phyloP scores from a whole-genome alignment of 306 rosid genomes.

The Lagenaria siceraria region DNA sequence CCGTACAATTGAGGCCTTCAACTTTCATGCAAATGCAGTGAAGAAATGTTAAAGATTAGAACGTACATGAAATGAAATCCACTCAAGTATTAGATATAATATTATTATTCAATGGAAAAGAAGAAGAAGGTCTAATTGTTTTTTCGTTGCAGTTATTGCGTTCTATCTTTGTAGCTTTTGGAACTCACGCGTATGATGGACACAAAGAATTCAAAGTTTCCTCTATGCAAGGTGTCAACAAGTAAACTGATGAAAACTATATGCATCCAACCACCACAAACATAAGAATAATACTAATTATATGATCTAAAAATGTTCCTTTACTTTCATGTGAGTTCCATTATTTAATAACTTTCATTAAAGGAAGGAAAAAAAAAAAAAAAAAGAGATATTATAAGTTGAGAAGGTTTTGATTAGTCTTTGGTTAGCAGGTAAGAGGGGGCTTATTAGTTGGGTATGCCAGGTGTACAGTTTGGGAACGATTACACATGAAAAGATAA shows the following conservation, averaged over 20 bases:
- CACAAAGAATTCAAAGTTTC: constrained; percentile 12
- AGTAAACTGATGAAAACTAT: constrained; percentile 19
- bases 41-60: too few species aligned
- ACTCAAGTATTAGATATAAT: not conserved
- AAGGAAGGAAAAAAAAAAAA: not conserved
- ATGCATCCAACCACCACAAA: constrained; percentile 22
- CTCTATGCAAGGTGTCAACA: constrained; percentile 25
- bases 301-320: too few species aligned
- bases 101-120: not conserved
- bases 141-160: constrained; percentile 32
- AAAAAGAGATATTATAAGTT: not conserved
- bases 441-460: not conserved
- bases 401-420: not conserved
- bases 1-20: not conserved
- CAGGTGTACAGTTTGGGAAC: not conserved
- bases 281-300: not conserved
- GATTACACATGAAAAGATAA: not conserved
- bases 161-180: constrained; percentile 48
- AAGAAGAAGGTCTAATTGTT: not conserved
- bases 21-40: not conserved
- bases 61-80: not conserved
- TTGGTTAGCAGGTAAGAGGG: not conserved
- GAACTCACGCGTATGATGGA: constrained; percentile 29
- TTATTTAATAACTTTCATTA: not conserved
- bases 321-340: too few species aligned